Evolutionary conservation across 805 yeast genomes (phyloP), one percentile per base, ranked within the genome.

Genomic region (Suhomyces sp.): DNA sequence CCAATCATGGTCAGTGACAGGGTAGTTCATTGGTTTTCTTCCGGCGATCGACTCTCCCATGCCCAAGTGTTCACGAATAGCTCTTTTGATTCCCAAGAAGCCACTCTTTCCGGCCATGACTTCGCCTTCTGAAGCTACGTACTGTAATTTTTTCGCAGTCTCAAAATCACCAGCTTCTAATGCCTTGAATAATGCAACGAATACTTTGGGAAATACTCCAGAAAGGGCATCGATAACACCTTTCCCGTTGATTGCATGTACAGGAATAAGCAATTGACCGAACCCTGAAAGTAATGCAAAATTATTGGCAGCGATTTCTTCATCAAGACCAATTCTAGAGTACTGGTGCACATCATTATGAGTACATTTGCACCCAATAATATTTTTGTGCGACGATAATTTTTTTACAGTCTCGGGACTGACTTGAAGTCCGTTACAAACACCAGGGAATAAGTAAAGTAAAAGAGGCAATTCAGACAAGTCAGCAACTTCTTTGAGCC

Each of bases 191-290:
- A 81, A 60, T 47, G 67, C 68, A 47, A 76, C 78, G 43, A 73
- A 73, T 5, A 76, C 64, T 64, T 78, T 77, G 53, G 85, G 85
- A 66, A 71, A 79, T 3, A 80, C 80, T 33, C 81, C 82, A 40
- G 79, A 68, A 29, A 80, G 65, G 6, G 82, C 85, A 60, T 80
- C 84, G 52, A 81, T 75, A 13, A 82, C 71, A 31, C 83, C 84
- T 47, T 68, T 66, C 48, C 72, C 72, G n/a, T 82, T 82, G 20
- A 77, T 72, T 1, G 73, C 52, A 45, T 78, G 64, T 15, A 75
- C 76, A 21, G 84, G 83, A 31, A 79, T 61, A 33, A 81, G 63
- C 40, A 78, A 64, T 60, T 80, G 83, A 25, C 83, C 83, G 17
- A 79, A 67, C 13, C 85, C 85, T 7, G 82, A 75, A 57, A 78